phyloP scores from a whole-genome alignment of 371 early-diverging fungal species.

The Mucor indicus region DNA sequence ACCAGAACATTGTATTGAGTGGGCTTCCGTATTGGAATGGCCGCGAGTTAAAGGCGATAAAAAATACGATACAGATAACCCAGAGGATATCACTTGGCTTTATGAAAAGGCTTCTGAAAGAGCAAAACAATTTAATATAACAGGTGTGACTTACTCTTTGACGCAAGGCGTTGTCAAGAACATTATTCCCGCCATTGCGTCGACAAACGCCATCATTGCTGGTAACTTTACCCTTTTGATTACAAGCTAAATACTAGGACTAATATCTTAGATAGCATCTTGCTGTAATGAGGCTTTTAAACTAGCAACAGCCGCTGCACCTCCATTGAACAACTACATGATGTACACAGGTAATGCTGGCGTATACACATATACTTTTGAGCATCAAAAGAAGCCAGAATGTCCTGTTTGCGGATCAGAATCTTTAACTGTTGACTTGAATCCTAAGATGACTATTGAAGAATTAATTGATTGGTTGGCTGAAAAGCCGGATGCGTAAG shows the following conservation, averaged over 20 bases:
- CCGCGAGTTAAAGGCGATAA: constrained; percentile 73
- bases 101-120: constrained; percentile 72
- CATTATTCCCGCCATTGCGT: constrained; percentile 99
- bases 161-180: constrained; percentile 95
- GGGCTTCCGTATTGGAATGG: constrained; percentile 96
- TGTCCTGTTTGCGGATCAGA: constrained; percentile 90
- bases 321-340: constrained; percentile 89
- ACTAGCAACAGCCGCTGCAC: constrained; percentile 73
- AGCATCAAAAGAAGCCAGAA: constrained; percentile 76
- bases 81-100: constrained; percentile 89
- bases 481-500: constrained; percentile 73
- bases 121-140: constrained; percentile 78
- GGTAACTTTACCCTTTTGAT: constrained; percentile 43
- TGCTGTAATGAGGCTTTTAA: constrained; percentile 96
- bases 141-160: constrained; percentile 88
- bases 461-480: constrained; percentile 75
- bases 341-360: constrained; percentile 92
- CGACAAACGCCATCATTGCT: constrained; percentile 98
- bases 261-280: constrained; percentile 52
- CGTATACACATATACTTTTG: constrained; percentile 89
- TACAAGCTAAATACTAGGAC: background rate
- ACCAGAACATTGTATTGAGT: constrained; percentile 98
- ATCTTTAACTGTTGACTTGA: constrained; percentile 37
- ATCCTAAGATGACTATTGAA: constrained; percentile 48
- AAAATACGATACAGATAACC: constrained; percentile 90